These are phyloP conservation scores for Limonium bicolor DNA, from an alignment of 148 eudicot genomes.

Conservation along the genomic window DNA sequence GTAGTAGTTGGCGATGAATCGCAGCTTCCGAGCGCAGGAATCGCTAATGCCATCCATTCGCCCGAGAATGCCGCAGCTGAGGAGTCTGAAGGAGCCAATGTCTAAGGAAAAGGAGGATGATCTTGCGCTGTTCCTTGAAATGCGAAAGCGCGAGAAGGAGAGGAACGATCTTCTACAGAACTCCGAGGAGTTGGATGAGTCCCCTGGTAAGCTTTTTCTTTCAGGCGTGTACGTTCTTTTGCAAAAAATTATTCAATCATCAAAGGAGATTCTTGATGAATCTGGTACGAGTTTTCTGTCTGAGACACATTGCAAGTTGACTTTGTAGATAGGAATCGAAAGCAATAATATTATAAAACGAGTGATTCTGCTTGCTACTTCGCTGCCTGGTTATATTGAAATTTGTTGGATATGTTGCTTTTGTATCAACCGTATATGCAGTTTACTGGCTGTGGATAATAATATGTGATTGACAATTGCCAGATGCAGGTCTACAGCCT, in stretches of 20 bases:
- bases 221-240: conserved; percentile 21
- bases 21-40: conserved; percentile 71
- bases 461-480: conserved; percentile 6
- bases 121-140: conserved; percentile 74
- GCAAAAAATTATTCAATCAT: not conserved
- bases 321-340: not conserved
- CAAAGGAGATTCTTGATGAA: not conserved
- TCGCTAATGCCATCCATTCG: conserved; percentile 46
- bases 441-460: not conserved
- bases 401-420: not conserved
- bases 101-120: conserved; percentile 86
- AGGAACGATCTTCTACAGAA: conserved; percentile 43
- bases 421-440: not conserved
- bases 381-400: no score
- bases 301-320: not conserved
- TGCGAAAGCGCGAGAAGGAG: conserved; percentile 81
- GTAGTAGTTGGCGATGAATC: conserved; percentile 54
- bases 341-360: no score
- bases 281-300: not conserved
- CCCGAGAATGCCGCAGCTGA: conserved; percentile 35
- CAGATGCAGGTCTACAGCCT: conserved; percentile 36
- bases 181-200: conserved; percentile 50
- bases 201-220: conserved; percentile 35
- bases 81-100: conserved; percentile 31
- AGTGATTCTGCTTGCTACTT: no score